Base-by-base conservation (phyloP, 2,329 filamentous ascomycete species). In the Ceratocystis smalleyi region DNA sequence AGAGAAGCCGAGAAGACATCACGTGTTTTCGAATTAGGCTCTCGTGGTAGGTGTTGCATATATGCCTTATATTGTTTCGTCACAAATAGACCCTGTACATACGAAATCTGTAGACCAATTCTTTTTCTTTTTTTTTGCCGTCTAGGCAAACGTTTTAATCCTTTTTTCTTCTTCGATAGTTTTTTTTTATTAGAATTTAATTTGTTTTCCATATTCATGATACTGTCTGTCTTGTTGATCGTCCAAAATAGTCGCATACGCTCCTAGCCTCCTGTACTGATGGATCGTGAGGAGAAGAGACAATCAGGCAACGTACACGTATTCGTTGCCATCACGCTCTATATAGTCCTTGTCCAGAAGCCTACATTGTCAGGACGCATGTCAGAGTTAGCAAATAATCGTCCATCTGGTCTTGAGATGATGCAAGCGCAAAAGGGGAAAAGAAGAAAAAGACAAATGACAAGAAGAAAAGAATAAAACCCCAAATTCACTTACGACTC, bases 311-410 rank as follows among this genome's bases (percentile, higher is more conserved):
- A 90, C 74, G 71, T 92, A 92, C 10, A 78, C 81, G 73, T 91
- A 91, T 47, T 77, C 75, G 63, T 83, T 83, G 24, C 85, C 88
- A 67, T 87, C 85, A 59, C 90, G 80, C 74, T 96, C 91, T 70
- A 96, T 84, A 70, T 96, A 96, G 69, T 96, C 91, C 76, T 95
- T 95, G 72, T 96, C 91, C 63, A 96, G 92, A 68, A 96, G 78
- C 72, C 88, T 91, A 69, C n/a, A 45, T 55, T 4, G 12, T 40
- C 4, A 15, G 10, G 12, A 5, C 10, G 3, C 35, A 40, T 40
- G 7, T 30, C 47, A 40, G 47, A 15, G 68, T 75, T 70, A 75
- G 72, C 63, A 63, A 67, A 43, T 40, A 17, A 6, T 8, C 7
- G 10, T n/a, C n/a, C n/a, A 30, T 32, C 22, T 54, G 1, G 49